Conservation (phyloP, 2,329 filamentous ascomycete genomes). For the Fusarium sp. region DNA sequence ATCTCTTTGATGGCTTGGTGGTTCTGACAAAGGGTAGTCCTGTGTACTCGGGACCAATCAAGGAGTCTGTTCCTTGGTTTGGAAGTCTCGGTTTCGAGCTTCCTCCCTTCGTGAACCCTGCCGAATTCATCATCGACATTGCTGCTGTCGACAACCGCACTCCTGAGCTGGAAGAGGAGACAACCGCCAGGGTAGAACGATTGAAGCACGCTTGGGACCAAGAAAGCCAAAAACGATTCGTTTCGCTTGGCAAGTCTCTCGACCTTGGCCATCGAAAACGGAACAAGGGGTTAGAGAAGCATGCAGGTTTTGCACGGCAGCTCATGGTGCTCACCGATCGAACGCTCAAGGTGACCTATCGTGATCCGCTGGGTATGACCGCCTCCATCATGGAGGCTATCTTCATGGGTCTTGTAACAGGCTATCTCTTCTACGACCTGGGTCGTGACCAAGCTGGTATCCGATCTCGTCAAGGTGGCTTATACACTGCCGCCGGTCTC, state of each 20-base stretch:
- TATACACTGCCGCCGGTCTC: slow-evolving; percentile 80
- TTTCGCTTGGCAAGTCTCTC: slow-evolving; percentile 31
- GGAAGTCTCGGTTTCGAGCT: slow-evolving; percentile 71
- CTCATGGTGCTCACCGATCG: slow-evolving; percentile 76
- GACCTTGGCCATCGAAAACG: slow-evolving; percentile 26
- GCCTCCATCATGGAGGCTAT: slow-evolving; percentile 80
- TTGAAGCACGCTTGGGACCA: slow-evolving; percentile 74
- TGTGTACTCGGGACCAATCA: slow-evolving; percentile 76
- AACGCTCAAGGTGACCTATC: slow-evolving; percentile 79
- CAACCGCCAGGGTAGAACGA: slow-evolving; percentile 71
- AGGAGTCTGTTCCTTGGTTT: slow-evolving; percentile 76
- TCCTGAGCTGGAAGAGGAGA: slow-evolving; percentile 74
- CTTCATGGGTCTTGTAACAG: slow-evolving; percentile 79
- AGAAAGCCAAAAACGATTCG: slow-evolving; percentile 53
- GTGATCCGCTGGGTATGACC: slow-evolving; percentile 84
- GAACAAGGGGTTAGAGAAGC: slow-evolving; percentile 53
- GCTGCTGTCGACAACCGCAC: slow-evolving; percentile 82
- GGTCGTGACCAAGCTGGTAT: slow-evolving; percentile 79
- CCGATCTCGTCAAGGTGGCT: slow-evolving; percentile 78
- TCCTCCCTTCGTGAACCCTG: slow-evolving; percentile 83
- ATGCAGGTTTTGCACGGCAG: slow-evolving; percentile 74
- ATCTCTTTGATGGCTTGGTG: slow-evolving; percentile 80
- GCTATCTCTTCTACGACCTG: slow-evolving; percentile 80
- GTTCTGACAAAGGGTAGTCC: slow-evolving; percentile 78
- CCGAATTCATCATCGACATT: slow-evolving; percentile 82